Base-by-base conservation (phyloP, 768 basidiomycete genomes). In the Auriscalpium microsporum region DNA sequence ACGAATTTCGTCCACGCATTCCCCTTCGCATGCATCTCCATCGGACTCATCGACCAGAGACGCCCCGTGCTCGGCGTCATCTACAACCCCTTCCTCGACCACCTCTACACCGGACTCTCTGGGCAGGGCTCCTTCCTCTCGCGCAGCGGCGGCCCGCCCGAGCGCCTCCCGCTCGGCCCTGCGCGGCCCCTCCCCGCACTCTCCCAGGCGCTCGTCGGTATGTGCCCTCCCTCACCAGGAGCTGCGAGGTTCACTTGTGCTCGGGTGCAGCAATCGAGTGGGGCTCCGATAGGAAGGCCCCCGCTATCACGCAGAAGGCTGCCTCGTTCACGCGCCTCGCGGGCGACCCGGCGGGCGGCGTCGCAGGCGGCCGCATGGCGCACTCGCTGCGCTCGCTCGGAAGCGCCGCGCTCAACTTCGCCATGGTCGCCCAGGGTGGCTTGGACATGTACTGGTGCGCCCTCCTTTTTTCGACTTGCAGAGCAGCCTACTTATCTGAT, bases 1-100 rank as follows among this genome's bases (percentile, higher is more conserved):
- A 93, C 91, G 45, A 94, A 94, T 68, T 90, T 92, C 64, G 76
- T 90, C 17, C 87, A 90, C 61, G 84, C 86, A 38, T 90, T 94
- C 67, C 91, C 92, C 9, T 88, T 85, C 68, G 88, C 82, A 28
- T 93, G 90, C 69, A 88, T 94, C 67, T 96, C 94, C 16, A 80
- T 98, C 51, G 94, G 94, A 8, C 75, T 98, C 63, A 86, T 94
- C 58, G 85, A 89, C 72, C 77, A 86, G 56, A 84, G 84, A 58
- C 76, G 81, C 8, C 91, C 94, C 1, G 79, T 94, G 8, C 76
- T 96, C 16, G 94, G 94, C 1, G 93, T 98, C 42, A 86, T 97
- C 58, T 95, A 84, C 74, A 94, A 94, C 66, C 94, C 94, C 0
- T 94, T 93, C 78, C 78, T 94, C 53, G 80, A 91, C 59, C 82